Evolutionary conservation across 805 yeast species (phyloP), one percentile per base, ranked within the genome.

Genomic region (Kodamaea nitidulidarum): DNA sequence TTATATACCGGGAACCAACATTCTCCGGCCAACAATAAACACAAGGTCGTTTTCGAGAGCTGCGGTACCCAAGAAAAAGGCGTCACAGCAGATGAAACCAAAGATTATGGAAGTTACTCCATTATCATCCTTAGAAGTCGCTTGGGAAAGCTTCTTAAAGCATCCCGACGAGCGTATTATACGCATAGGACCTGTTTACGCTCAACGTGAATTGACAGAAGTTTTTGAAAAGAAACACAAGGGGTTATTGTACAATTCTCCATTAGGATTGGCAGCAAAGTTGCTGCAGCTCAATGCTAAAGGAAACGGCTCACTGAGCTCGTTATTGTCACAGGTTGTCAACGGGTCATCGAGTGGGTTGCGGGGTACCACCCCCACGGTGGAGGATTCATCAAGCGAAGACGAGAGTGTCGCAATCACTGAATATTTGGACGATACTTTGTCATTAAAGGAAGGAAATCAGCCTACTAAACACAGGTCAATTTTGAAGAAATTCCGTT

Each of bases 331-430:
- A 3, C 70, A 67, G 43, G 70, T 65, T 20, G 72, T 60, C 2
- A 64, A 60, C 42, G 70, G 70, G 1, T 51, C 56, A 6, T 46
- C 52, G 11, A 36, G 50, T 14, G 58, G 63, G 1, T 48, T 58
- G 25, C 48, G 63, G 26, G 46, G 54, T 5, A 28, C 41, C 10
- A 32, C 32, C 4, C 25, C 27, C 4, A 26, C 38, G 7, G 39
- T 22, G 9, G 56, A 45, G 4, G 35, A 24, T 2, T 65, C 60
- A 29, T 75, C 69, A 35, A 78, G 63, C 21, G 78, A 76, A 47
- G 82, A 79, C 49, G 80, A 78, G 48, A 60, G 69, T 22, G 84
- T 78, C 45, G 80, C 82, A 2, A 79, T 91, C 24, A 73, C 84
- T 14, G 96, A 88, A 26, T 55, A 46, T 40, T 49, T 18, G 4